phyloP scores from a whole-genome alignment of 2,329 filamentous ascomycete species.

The Lomentospora prolificans region DNA sequence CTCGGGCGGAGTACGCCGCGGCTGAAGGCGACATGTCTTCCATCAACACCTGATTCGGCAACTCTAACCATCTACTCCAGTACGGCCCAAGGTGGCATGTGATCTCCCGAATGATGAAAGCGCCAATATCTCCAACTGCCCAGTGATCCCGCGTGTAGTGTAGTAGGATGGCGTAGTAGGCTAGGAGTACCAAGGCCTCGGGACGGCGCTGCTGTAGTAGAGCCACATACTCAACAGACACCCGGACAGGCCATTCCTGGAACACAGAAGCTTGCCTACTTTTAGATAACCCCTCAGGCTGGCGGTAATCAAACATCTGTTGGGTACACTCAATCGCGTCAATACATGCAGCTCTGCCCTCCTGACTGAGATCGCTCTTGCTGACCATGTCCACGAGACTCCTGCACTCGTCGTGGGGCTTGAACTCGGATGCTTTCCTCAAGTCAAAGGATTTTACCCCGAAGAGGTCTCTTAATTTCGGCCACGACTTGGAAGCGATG shows the following conservation, averaged over 20 bases:
- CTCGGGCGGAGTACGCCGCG: too few species aligned
- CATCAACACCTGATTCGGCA: constrained; percentile 6
- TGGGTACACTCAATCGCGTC: constrained; percentile 20
- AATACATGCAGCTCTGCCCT: constrained; percentile 10
- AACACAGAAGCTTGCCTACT: constrained; percentile 14
- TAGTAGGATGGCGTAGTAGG: constrained; percentile 32
- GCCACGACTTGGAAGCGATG: constrained; percentile 24
- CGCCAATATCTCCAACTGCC: constrained; percentile 22
- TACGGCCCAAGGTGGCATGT: constrained; percentile 18
- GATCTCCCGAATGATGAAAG: constrained; percentile 18
- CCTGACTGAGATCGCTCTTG: constrained; percentile 16
- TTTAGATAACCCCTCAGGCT: neutral
- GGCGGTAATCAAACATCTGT: constrained; percentile 18
- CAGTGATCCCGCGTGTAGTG: constrained; percentile 24
- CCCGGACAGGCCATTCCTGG: constrained; percentile 10
- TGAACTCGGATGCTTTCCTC: neutral
- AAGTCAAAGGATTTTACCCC: constrained; percentile 12
- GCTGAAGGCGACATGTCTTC: neutral
- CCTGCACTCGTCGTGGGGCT: constrained; percentile 15
- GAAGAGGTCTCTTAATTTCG: constrained; percentile 14
- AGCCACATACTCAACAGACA: constrained; percentile 20
- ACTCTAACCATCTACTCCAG: constrained; percentile 21
- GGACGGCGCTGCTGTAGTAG: constrained; percentile 24
- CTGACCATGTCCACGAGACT: constrained; percentile 20
- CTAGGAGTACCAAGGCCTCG: constrained; percentile 29